These are phyloP conservation scores for Eucalyptus pumila DNA, from an alignment of 345 rosid species.

Conservation along the genomic window DNA sequence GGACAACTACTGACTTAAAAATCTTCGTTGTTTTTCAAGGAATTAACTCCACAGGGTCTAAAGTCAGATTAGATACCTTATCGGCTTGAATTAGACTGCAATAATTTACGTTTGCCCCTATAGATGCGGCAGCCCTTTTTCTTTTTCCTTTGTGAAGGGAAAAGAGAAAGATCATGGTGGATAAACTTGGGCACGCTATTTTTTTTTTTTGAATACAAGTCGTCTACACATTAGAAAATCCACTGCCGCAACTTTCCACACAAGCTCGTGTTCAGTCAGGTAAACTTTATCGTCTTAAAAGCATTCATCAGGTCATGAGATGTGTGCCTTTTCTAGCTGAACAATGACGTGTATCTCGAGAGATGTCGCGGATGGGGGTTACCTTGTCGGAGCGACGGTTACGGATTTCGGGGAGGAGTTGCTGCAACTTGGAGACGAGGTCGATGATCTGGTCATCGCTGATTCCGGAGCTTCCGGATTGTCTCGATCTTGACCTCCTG, in stretches of 20 bases:
- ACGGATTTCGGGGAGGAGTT: slow-evolving; percentile 76
- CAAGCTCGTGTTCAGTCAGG: background rate
- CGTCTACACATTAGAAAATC: background rate
- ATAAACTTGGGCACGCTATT: background rate
- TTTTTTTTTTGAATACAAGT: background rate
- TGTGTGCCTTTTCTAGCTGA: background rate
- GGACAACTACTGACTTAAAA: background rate
- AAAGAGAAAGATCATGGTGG: background rate
- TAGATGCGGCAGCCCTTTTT: background rate
- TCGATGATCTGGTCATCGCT: slow-evolving; percentile 87
- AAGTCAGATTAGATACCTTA: background rate
- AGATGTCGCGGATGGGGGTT: background rate
- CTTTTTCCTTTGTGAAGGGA: background rate
- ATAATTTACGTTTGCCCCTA: background rate
- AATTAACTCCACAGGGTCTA: background rate
- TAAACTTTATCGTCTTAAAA: background rate
- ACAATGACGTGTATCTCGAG: background rate
- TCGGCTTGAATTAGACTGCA: background rate
- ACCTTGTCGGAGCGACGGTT: slow-evolving; percentile 65
- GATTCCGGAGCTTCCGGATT: slow-evolving; percentile 58
- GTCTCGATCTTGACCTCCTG: slow-evolving; percentile 74
- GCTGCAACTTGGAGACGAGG: slow-evolving; percentile 78
- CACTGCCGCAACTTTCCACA: background rate
- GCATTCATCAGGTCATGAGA: background rate
- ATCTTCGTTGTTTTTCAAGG: background rate